Evolutionary conservation across 805 yeast species (phyloP), one percentile per base, ranked within the genome.

Genomic region (Myxozyma udenii): DNA sequence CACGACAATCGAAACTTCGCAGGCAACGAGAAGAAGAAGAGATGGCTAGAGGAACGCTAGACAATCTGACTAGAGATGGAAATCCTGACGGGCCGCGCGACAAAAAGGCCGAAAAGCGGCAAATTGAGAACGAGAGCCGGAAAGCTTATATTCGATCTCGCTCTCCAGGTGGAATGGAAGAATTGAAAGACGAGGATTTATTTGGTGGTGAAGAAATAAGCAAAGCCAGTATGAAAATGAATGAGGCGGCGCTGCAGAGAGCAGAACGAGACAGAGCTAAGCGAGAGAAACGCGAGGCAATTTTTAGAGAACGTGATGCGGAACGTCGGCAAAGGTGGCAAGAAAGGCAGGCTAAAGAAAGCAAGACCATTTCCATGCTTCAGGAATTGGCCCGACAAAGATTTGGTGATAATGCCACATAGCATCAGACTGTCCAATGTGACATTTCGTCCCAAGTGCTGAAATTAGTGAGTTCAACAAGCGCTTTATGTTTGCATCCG

Each of bases 311-410:
- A 35, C 42, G 48, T n/a, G 61, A 57, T 33, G 57, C 60, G 12
- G 61, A 41, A 12, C 25, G 60, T 19, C 19, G 60, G 25, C 40
- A 55, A 38, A 40, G 61, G 21, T 55, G 59, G 61, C 39, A 45
- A 11, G 51, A 43, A 6, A 37, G 51, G 49, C 53, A 51, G 33
- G 44, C 16, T 30, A 45, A 49, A 25, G 61, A 57, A 30, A 38
- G 47, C 19, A 55, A 51, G 38, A 57, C 61, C 9, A 36, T 57
- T 24, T 50, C 38, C 21, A 55, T 51, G 57, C 43, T 57, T 22
- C 45, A 48, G 35, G 53, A 55, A 36, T 47, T 57, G 4, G 61
- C 54, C 2, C 30, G 44, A 18, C 55, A 57, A 40, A 37, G 60
- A 11, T 57, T 57, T 24, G 61, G 60, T n/a, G n/a, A n/a, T n/a